These are phyloP conservation scores for Rhodosporidiobolus odoratus DNA, from an alignment of 768 basidiomycete genomes.

Conservation along the genomic window DNA sequence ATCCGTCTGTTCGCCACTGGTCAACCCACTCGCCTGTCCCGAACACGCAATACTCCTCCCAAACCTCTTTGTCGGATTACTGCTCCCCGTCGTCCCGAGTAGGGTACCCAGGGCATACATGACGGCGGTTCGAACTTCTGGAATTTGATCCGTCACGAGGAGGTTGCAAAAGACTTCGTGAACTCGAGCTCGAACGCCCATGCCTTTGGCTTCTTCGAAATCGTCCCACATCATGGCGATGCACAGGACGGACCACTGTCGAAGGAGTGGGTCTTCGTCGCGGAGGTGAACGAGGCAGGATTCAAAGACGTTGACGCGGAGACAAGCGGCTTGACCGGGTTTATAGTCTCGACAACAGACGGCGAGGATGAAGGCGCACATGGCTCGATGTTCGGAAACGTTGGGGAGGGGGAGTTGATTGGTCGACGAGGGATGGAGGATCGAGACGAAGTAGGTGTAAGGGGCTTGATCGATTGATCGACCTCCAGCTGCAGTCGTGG, in stretches of 20 bases:
- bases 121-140: slow-evolving; percentile 86
- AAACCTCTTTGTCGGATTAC: slow-evolving; percentile 56
- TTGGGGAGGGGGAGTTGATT: slow-evolving; percentile 63
- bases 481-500: neutral
- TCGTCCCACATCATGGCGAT: slow-evolving; percentile 92
- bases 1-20: slow-evolving; percentile 45
- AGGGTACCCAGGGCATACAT: slow-evolving; percentile 89
- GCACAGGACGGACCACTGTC: slow-evolving; percentile 90
- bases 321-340: slow-evolving; percentile 80
- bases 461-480: slow-evolving; percentile 38
- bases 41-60: slow-evolving; percentile 33
- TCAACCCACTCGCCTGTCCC: slow-evolving; percentile 22
- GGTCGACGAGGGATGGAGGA: slow-evolving; percentile 54
- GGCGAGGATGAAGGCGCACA: slow-evolving; percentile 94
- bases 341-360: slow-evolving; percentile 82
- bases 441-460: slow-evolving; percentile 73
- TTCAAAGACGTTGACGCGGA: slow-evolving; percentile 72
- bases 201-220: slow-evolving; percentile 81
- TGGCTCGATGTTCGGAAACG: slow-evolving; percentile 88
- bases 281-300: slow-evolving; percentile 76
- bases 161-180: slow-evolving; percentile 75
- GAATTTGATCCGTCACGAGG: slow-evolving; percentile 70
- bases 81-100: slow-evolving; percentile 78
- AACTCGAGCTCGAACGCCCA: slow-evolving; percentile 62
- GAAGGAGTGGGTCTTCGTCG: slow-evolving; percentile 82